Conservation (phyloP, 2,329 filamentous ascomycete genomes). For the Phaeosphaeria sp. region DNA sequence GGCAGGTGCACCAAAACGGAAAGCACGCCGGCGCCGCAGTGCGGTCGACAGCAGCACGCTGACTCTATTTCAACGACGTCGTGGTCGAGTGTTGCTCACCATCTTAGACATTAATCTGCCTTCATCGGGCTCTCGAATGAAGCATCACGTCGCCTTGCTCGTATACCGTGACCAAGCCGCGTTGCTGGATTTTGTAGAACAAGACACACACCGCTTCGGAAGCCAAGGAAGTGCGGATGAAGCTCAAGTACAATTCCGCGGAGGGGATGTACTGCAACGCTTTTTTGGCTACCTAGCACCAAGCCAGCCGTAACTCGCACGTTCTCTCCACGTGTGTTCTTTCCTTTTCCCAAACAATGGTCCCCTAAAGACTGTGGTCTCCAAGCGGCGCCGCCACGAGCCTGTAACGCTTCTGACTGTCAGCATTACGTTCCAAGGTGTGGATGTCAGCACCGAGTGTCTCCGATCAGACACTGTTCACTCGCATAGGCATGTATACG, state of each 20-base stretch:
- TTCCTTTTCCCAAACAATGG: neutral
- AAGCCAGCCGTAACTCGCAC: slow-evolving; percentile 1
- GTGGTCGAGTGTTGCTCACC: neutral
- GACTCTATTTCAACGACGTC: slow-evolving; percentile 10
- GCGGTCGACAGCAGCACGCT: slow-evolving; percentile 1
- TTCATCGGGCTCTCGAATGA: neutral
- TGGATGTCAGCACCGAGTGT: neutral
- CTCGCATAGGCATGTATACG: neutral
- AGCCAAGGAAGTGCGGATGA: neutral
- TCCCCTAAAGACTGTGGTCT: neutral
- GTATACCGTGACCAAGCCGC: too few relatives aligned
- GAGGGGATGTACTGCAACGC: neutral
- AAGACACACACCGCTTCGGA: neutral
- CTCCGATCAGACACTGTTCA: neutral
- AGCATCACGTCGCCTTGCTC: neutral
- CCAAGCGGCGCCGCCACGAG: neutral
- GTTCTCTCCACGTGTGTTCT: neutral
- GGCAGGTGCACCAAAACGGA: slow-evolving; percentile 12
- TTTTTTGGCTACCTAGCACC: neutral
- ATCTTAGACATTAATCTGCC: neutral
- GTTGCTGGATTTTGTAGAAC: neutral
- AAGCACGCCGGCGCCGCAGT: slow-evolving; percentile 4
- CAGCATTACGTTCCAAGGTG: neutral
- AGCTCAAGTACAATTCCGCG: neutral
- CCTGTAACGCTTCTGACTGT: neutral